phyloP scores from a whole-genome alignment of 352 stramenopile species.

The Phytophthora foliorum region DNA sequence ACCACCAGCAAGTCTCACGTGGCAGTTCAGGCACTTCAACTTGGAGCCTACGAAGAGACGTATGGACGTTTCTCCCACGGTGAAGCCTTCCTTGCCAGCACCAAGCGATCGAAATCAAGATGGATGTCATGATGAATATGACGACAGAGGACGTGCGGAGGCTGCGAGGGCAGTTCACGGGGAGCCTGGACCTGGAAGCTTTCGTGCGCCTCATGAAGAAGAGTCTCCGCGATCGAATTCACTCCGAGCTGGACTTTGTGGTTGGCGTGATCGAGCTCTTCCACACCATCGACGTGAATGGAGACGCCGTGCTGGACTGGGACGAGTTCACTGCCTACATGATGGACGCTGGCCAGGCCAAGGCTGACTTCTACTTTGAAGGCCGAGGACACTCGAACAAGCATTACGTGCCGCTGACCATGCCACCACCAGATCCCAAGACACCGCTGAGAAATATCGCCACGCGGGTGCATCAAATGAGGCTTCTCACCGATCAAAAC shows the following conservation, averaged over 20 bases:
- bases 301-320: slow-evolving; percentile 88
- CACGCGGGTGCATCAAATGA: slow-evolving; percentile 63
- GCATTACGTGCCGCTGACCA: slow-evolving; percentile 45
- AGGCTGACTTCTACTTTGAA: slow-evolving; percentile 63
- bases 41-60: neutral
- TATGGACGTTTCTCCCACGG: neutral
- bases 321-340: slow-evolving; percentile 92
- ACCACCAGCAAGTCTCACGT: neutral
- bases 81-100: neutral
- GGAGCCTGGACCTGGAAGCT: slow-evolving; percentile 61
- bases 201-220: slow-evolving; percentile 82
- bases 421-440: slow-evolving; percentile 54
- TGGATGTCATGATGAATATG: slow-evolving; percentile 92
- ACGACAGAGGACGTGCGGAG: slow-evolving; percentile 78
- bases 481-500: slow-evolving; percentile 55
- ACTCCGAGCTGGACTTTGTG: slow-evolving; percentile 83
- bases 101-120: slow-evolving; percentile 18
- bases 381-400: slow-evolving; percentile 37
- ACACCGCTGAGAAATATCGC: slow-evolving; percentile 59
- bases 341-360: slow-evolving; percentile 76
- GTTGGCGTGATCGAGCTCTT: slow-evolving; percentile 90
- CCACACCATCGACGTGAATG: slow-evolving; percentile 92
- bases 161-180: slow-evolving; percentile 63
- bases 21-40: neutral
- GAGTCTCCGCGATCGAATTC: slow-evolving; percentile 72